Percentiles rank a stretch among this genome's conserved stretches.
These are phyloP conservation scores for Annulohypoxylon moriforme DNA, from an alignment of 495 filamentous ascomycete species.

Conservation along the genomic window DNA sequence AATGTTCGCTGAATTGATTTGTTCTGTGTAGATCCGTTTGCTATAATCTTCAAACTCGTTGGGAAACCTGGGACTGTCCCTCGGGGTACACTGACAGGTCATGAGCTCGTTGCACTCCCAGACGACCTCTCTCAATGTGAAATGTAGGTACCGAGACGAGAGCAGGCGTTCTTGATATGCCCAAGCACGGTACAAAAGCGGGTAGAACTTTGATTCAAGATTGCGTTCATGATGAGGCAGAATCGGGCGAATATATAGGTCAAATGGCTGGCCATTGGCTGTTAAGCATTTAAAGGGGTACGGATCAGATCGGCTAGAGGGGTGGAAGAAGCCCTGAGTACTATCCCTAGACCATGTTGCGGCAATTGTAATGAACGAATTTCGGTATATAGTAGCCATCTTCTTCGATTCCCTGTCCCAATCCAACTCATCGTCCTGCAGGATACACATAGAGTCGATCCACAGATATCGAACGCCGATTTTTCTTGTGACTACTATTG, in stretches of 20 bases:
- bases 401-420: background rate
- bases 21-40: background rate
- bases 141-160: background rate
- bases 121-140: background rate
- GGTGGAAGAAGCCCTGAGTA: background rate
- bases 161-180: background rate
- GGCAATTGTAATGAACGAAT: background rate
- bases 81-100: background rate
- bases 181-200: background rate
- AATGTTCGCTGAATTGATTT: background rate
- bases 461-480: background rate
- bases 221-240: background rate
- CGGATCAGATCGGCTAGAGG: background rate
- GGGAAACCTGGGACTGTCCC: no score
- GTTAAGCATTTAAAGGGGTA: background rate
- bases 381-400: background rate
- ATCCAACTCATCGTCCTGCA: background rate
- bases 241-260: background rate
- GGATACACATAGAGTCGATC: background rate
- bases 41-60: no score
- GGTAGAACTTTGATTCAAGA: background rate
- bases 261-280: background rate
- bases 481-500: background rate
- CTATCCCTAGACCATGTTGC: background rate
- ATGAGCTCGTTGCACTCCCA: background rate